phyloP scores from a whole-genome alignment of 371 early-diverging fungal species.

The Encephalitozoon cuniculi region DNA sequence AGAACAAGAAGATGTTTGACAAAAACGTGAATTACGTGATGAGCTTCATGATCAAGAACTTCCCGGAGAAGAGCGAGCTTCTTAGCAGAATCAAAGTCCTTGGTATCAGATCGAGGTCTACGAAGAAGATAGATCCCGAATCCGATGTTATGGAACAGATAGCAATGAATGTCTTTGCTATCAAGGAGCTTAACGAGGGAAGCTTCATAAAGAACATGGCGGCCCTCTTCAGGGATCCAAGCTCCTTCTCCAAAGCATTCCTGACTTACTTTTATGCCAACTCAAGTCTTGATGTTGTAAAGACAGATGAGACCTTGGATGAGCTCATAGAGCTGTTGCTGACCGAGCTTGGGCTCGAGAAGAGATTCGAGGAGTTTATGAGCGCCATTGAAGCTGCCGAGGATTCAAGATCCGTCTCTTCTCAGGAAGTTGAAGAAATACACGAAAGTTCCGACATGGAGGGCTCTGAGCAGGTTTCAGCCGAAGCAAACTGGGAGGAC shows the following conservation, averaged over 20 bases:
- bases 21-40: conserved; percentile 12
- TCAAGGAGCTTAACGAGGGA: background rate
- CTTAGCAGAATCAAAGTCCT: conserved; percentile 15
- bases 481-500: background rate
- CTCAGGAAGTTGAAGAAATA: background rate
- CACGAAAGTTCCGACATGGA: background rate
- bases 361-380: background rate
- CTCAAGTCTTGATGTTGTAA: background rate
- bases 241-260: background rate
- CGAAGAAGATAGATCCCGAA: background rate
- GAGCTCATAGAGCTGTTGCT: background rate
- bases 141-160: background rate
- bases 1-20: conserved; percentile 4
- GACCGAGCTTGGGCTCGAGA: background rate
- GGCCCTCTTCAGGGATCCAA: background rate
- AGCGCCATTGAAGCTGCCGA: background rate
- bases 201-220: background rate
- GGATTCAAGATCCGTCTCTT: background rate
- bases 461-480: background rate
- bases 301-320: background rate
- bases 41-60: conserved; percentile 13
- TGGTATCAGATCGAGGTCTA: background rate
- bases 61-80: conserved; percentile 1
- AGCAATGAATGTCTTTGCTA: background rate
- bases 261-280: background rate